Base-by-base conservation (phyloP, 73 alveolate genomes). In the Paramecium biaurelia region DNA sequence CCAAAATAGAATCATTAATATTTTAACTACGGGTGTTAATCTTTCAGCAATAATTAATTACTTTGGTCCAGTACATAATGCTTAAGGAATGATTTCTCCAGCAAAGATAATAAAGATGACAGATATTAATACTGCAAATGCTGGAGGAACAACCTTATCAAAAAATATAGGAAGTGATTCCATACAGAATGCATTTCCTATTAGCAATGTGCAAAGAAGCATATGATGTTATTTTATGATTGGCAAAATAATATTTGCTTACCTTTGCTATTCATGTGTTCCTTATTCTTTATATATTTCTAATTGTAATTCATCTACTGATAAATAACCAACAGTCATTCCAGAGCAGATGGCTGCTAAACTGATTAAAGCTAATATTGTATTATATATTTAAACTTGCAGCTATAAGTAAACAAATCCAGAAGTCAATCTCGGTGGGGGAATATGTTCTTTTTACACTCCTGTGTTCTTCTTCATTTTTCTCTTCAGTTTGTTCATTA, bases 11-110 rank as follows among this genome's bases (percentile, higher is more conserved):
- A 92, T 47, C 94, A 37, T 15, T 24, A 89, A 18, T 7, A 89
- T 14, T 42, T 82, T 89, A 5, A 70, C 87, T n/a, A 28, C 32
- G n/a, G 99, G 99, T 1, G 98, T 97, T 45, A 96, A 79, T 34
- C 76, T 92, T 57, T 97, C 95, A 20, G 99, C 99, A 34, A 98
- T 98, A 57, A 92, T 93, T 89, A 98, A 92, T 94, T 98, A 96
- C 26, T 85, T 92, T 11, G 99, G 99, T 37, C 99, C 99, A 21
- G 99, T 98, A 84, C 99, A 98, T 10, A 97, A 92, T 35, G 99
- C 99, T 70, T 98, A 97, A 15, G 99, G 99, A 57, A 98, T 98
- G 41, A 98, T 97, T 88, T 98, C 99, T 23, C 99, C 99, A 34
- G 97, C 96, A 67, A 97, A 93, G 56, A 98, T 85, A 18, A 97